Evolutionary conservation across 1,284 basidiomycete species (phyloP).

Genomic region (Neonothopanus nambi): DNA sequence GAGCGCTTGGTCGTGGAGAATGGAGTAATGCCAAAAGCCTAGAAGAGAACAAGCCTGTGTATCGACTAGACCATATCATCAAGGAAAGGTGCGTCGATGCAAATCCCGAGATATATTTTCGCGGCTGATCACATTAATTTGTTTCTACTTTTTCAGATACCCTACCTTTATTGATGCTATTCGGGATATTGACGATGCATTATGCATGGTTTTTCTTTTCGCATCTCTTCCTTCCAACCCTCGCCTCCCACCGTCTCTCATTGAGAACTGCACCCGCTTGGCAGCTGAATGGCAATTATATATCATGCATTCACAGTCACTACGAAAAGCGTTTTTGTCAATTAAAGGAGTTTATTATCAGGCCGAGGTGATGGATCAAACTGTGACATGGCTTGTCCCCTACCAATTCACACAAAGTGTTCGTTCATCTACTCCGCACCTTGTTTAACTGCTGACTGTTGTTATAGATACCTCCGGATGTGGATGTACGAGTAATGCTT

Average conservation of each 20-base stretch:
- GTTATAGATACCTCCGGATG: conserved; percentile 86
- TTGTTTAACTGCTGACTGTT: conserved; percentile 4
- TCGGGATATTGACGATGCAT: conserved; percentile 95
- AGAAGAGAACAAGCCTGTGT: conserved; percentile 89
- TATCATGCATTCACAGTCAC: conserved; percentile 84
- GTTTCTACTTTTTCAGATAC: conserved; percentile 62
- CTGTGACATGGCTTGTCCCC: conserved; percentile 95
- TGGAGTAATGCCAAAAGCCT: conserved; percentile 95
- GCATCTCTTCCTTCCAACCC: conserved; percentile 84
- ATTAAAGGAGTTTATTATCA: conserved; percentile 99
- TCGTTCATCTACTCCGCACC: conserved; percentile 25
- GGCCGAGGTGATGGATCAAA: conserved; percentile 92
- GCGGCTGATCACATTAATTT: conserved; percentile 10
- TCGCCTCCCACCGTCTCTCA: conserved; percentile 80
- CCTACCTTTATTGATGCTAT: conserved; percentile 96
- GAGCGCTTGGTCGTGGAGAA: conserved; percentile 91
- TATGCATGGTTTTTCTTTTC: conserved; percentile 95
- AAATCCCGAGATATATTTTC: not conserved
- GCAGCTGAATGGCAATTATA: conserved; percentile 95
- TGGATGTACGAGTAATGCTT: conserved; percentile 97
- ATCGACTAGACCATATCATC: conserved; percentile 93
- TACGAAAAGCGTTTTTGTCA: conserved; percentile 93
- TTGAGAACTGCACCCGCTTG: conserved; percentile 89
- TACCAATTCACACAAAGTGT: conserved; percentile 98
- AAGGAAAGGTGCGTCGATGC: conserved; percentile 88